Evolutionary conservation across 768 basidiomycete genomes (phyloP).

Genomic region (Hygrophoropsis aurantiaca): DNA sequence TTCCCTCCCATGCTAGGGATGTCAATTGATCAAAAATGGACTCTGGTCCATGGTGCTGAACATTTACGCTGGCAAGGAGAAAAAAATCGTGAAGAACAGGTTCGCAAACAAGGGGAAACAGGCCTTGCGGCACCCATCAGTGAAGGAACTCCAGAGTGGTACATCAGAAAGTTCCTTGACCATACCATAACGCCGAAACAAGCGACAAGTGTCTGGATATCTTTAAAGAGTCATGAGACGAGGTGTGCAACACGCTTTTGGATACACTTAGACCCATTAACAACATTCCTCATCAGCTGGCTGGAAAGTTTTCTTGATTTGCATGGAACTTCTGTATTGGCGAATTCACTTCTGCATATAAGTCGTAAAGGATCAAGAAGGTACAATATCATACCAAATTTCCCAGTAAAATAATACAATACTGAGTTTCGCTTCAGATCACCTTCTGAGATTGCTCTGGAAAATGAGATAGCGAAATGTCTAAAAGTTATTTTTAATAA

Average conservation of each 20-base stretch:
- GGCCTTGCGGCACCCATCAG: constrained; percentile 53
- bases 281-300: constrained; percentile 57
- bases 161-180: constrained; percentile 87
- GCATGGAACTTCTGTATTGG: constrained; percentile 83
- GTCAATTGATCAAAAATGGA: constrained; percentile 87
- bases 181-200: constrained; percentile 81
- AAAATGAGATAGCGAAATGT: constrained; percentile 89
- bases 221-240: constrained; percentile 76
- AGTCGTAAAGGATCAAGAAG: constrained; percentile 67
- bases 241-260: constrained; percentile 46
- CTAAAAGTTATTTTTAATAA: constrained; percentile 79
- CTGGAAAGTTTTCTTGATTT: constrained; percentile 71
- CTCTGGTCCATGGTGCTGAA: constrained; percentile 81
- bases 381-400: constrained; percentile 35
- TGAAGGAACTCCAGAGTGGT: constrained; percentile 87
- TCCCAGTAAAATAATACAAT: too few species aligned
- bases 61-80: constrained; percentile 78
- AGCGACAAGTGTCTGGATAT: constrained; percentile 73
- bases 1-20: constrained; percentile 59
- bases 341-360: constrained; percentile 72
- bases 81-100: constrained; percentile 61
- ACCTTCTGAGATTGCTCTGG: constrained; percentile 63
- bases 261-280: background rate
- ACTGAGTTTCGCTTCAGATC: constrained; percentile 10
- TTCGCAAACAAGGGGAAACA: constrained; percentile 56